phyloP scores from a whole-genome alignment of 345 rosid genomes.

The Pugionium cornutum region DNA sequence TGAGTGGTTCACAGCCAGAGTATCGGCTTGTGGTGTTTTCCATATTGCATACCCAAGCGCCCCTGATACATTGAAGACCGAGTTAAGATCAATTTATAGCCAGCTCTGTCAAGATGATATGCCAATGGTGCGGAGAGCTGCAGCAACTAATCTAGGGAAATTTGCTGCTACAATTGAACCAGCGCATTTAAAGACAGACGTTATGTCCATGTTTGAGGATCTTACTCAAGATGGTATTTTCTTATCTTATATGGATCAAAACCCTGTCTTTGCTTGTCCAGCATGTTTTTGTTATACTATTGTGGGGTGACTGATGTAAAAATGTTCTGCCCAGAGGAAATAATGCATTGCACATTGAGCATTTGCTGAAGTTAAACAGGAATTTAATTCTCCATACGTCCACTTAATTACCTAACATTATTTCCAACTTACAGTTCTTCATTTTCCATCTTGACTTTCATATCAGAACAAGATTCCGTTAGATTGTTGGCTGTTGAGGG shows the following conservation, averaged over 20 bases:
- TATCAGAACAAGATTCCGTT: too few relatives aligned
- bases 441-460: slow-evolving; percentile 8
- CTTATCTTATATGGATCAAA: slow-evolving; percentile 13
- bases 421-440: slow-evolving; percentile 2
- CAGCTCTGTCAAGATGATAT: slow-evolving; percentile 97
- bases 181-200: slow-evolving; percentile 74
- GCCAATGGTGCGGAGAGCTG: slow-evolving; percentile 99
- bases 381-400: background rate
- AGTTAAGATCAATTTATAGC: slow-evolving; percentile 63
- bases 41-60: slow-evolving; percentile 95
- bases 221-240: slow-evolving; percentile 91
- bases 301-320: background rate
- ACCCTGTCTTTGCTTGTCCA: slow-evolving; percentile 8
- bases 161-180: slow-evolving; percentile 93
- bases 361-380: slow-evolving; percentile 12
- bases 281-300: slow-evolving; percentile 10
- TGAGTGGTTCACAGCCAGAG: slow-evolving; percentile 97
- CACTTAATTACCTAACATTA: background rate
- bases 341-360: slow-evolving; percentile 14
- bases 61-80: slow-evolving; percentile 64
- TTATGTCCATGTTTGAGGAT: slow-evolving; percentile 89
- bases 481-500: too few relatives aligned
- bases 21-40: slow-evolving; percentile 87
- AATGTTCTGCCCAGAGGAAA: background rate
- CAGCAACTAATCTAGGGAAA: slow-evolving; percentile 86